Evolutionary conservation across 371 early-diverging fungal genomes (phyloP), one percentile per base, ranked within the genome.

Genomic region (Rhizopus arrhizus): DNA sequence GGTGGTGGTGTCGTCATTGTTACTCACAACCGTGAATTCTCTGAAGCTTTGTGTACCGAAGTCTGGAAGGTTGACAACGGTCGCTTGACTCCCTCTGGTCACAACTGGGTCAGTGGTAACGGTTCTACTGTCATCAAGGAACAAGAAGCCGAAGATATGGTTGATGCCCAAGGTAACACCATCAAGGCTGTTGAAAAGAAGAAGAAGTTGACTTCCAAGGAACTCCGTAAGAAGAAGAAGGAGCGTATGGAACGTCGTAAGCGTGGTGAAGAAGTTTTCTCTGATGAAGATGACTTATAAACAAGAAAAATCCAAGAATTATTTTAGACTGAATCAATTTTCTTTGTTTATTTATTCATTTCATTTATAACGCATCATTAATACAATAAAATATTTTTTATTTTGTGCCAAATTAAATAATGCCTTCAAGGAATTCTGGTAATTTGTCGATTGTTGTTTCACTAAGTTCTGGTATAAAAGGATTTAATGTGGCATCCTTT

Each of bases 1-100:
- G 85, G 87, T 57, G 91, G 91, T 54, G 88, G 85, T 68, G 87
- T 91, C 28, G 84, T 90, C 15, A 88, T 89, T 65, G 85, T 91
- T 60, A 85, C 88, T 52, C 91, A 91, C 74, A 85, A 90, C 74
- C 75, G 85, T 50, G 85, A 85, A 55, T 91, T 91, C 77, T 80
- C 86, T 53, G 83, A 85, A 62, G 83, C 80, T 33, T 79, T 85
- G 52, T 89, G 89, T 73, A 80, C 73, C 34, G 89, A 89, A 77
- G 83, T 85, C 36, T 90, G 87, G 85, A 80, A 84, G 65, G 87
- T 92, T 56, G 89, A 92, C 40, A 79, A 75, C 28, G 91, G 91
- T 66, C 62, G 69, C 35, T 70, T 85, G 43, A 62, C 70, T 62
- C 65, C 79, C 47, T 79, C 79, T 40, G 79, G 79, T 56, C 79